Evolutionary conservation across 768 basidiomycete genomes (phyloP).

Genomic region (Paxillus rubicundulus): DNA sequence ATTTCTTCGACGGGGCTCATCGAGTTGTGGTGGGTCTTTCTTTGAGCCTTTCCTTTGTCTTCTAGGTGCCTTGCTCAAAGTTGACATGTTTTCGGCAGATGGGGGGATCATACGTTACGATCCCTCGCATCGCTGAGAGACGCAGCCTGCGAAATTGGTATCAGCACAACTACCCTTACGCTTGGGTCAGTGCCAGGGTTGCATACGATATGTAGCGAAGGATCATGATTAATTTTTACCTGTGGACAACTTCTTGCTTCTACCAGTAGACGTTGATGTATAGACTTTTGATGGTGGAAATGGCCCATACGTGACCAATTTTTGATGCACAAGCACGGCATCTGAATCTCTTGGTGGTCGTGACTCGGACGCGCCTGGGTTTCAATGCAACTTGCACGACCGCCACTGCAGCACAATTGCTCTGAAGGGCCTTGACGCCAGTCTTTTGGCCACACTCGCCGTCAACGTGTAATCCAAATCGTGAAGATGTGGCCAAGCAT

Average conservation of each 20-base stretch:
- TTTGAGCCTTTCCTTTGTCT: background rate
- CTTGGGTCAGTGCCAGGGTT: slow-evolving; percentile 79
- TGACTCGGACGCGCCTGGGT: too few relatives aligned
- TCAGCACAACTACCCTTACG: slow-evolving; percentile 85
- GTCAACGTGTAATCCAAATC: background rate
- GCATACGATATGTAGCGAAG: slow-evolving; percentile 46
- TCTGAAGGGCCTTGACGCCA: too few relatives aligned
- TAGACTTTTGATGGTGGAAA: background rate
- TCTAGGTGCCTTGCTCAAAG: background rate
- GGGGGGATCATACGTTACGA: slow-evolving; percentile 86
- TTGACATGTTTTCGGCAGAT: slow-evolving; percentile 46
- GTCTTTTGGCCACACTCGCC: too few relatives aligned
- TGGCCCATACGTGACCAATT: too few relatives aligned
- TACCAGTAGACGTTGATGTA: background rate
- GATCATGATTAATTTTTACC: too few relatives aligned
- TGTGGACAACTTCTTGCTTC: background rate
- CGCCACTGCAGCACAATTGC: too few relatives aligned
- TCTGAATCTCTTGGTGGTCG: too few relatives aligned
- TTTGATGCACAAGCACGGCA: too few relatives aligned
- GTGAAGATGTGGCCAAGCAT: slow-evolving; percentile 42
- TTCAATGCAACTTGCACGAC: too few relatives aligned
- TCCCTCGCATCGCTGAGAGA: slow-evolving; percentile 77
- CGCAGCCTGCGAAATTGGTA: slow-evolving; percentile 86
- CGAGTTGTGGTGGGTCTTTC: slow-evolving; percentile 77
- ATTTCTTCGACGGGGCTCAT: slow-evolving; percentile 90